Conservation (phyloP, 257 asterid genomes). For the Fraxinus anomala region DNA sequence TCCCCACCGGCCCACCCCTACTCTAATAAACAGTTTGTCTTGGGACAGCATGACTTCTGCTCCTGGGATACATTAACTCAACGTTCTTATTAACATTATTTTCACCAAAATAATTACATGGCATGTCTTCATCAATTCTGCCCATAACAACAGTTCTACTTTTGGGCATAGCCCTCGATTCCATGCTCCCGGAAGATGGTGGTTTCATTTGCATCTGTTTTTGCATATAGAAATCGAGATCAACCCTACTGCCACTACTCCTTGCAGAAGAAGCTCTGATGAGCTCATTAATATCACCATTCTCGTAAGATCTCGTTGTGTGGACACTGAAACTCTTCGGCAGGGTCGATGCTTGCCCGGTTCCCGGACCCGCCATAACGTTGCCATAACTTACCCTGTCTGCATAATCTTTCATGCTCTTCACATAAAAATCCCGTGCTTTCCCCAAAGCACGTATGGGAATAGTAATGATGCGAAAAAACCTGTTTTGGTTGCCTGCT, state of each 20-base stretch:
- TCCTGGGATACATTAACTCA: constrained; percentile 13
- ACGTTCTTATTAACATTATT: background rate
- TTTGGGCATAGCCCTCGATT: background rate
- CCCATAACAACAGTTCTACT: constrained; percentile 26
- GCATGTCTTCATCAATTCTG: constrained; percentile 22
- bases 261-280: constrained; percentile 62
- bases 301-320: constrained; percentile 34
- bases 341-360: constrained; percentile 32
- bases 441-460: constrained; percentile 31
- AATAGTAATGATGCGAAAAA: background rate
- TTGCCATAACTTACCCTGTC: constrained; percentile 34
- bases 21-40: background rate
- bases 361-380: constrained; percentile 22
- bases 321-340: constrained; percentile 55
- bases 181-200: background rate
- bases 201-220: constrained; percentile 29
- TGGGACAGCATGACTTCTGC: constrained; percentile 17
- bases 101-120: constrained; percentile 16
- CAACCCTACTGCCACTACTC: constrained; percentile 23
- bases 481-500: background rate
- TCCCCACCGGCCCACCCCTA: too few species aligned
- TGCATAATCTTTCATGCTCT: constrained; percentile 40
- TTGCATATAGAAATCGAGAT: constrained; percentile 26
- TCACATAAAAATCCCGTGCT: constrained; percentile 50
- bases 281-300: constrained; percentile 55